Evolutionary conservation across 228 moss, liverwort and hornwort species (phyloP).

Genomic region (Sphagnum fallax): DNA sequence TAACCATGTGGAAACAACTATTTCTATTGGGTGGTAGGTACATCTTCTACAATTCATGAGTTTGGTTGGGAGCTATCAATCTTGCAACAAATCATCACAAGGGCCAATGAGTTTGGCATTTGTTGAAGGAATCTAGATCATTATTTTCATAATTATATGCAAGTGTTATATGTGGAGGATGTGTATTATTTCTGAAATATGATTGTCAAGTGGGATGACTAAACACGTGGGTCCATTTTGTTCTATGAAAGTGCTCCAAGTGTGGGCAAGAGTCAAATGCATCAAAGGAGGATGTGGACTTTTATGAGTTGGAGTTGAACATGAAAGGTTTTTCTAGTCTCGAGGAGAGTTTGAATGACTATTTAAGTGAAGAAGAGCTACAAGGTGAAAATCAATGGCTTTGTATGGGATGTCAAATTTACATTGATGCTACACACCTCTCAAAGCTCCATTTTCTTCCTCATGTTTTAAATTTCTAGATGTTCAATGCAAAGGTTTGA

Average conservation of each 20-base stretch:
- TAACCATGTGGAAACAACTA: no score
- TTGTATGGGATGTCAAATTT: slow-evolving; percentile 85
- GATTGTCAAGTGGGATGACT: no score
- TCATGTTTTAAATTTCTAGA: slow-evolving; percentile 91
- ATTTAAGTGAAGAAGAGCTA: slow-evolving; percentile 88
- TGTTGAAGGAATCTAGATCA: no score
- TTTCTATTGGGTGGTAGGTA: no score
- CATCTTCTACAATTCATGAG: no score
- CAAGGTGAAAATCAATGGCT: slow-evolving; percentile 97
- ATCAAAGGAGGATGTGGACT: slow-evolving; percentile 89
- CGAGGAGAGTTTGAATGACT: slow-evolving; percentile 86
- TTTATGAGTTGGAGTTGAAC: slow-evolving; percentile 95
- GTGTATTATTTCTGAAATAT: no score
- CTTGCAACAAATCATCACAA: no score
- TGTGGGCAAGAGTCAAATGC: slow-evolving; percentile 96
- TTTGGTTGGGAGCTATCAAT: no score
- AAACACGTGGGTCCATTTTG: no score
- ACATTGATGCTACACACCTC: slow-evolving; percentile 94
- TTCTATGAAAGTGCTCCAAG: slow-evolving; percentile 67
- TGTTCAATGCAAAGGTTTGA: slow-evolving; percentile 92
- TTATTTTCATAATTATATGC: no score
- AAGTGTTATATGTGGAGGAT: no score
- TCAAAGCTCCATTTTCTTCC: slow-evolving; percentile 91
- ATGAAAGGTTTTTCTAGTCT: slow-evolving; percentile 94
- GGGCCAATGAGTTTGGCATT: no score